Evolutionary conservation across 345 rosid genomes (phyloP), one percentile per base, ranked within the genome.

Genomic region (Draba incana): DNA sequence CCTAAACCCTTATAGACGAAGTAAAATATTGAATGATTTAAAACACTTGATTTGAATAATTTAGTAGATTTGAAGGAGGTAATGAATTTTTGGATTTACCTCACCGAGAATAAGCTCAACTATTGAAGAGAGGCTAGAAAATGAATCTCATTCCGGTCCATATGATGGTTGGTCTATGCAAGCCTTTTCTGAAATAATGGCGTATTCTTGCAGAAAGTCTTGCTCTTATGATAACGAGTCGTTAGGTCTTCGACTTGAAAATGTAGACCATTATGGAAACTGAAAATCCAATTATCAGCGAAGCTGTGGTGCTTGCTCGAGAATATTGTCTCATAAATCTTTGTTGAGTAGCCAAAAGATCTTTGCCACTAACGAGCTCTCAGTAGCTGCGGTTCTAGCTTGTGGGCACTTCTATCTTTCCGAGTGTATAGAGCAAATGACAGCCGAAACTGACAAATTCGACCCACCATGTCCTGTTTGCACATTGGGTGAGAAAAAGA

Each of bases 371-470:
- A 85, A 82, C 35, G 97, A 88, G 78, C 84, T 81, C 37, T 74
- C 87, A 38, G 85, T 87, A 20, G 95, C 86, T 44, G 80, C 97
- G 6, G 84, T 94, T 64, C 80, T 94, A 69, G 78, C 77, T 31
- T 94, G 96, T 55, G 98, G 98, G 9, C 99, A 94, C 71, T 87
- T 79, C 66, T 94, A 86, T 77, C 98, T 91, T 68, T 92, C 95
- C 3, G 99, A 94, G 31, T 94, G 99, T 80, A 83, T 94, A 84
- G 99, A 94, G 72, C 80, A 77, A 35, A 74, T 91, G 87, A 94
- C 98, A 5, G 80, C 91, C 43, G 98, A 91, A 69, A 68, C 71
- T 24, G 76, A 79, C 61, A 89, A 89, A 75, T 91, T 86, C 57
- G 97, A 91, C 66, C 98, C 99, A 15, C 57, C 79, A 7, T 94